Conservation (phyloP, 805 yeast species). For the Metschnikowia matae region DNA sequence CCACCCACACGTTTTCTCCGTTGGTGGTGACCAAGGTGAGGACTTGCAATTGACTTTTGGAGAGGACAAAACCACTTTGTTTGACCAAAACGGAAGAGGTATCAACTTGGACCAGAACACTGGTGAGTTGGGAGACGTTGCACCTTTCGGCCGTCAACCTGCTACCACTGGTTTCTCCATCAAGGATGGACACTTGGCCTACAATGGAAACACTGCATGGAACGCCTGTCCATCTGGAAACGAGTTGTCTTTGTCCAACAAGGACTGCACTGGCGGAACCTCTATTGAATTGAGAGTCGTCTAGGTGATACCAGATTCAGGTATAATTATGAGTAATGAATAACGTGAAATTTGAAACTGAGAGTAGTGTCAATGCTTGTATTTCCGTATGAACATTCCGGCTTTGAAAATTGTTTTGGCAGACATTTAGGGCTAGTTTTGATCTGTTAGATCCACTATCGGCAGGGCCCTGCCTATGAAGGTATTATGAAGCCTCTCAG, state of each 20-base stretch:
- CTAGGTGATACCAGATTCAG: no score
- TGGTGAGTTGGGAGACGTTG: slow-evolving; percentile 33
- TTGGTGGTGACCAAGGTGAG: slow-evolving; percentile 30
- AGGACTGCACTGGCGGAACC: slow-evolving; percentile 28
- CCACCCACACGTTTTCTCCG: slow-evolving; percentile 32
- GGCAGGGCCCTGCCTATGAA: no score
- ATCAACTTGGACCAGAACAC: slow-evolving; percentile 25
- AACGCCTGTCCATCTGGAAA: slow-evolving; percentile 35
- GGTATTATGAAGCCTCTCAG: no score
- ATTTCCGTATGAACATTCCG: no score
- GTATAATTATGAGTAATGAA: background rate
- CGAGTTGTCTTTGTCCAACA: slow-evolving; percentile 20
- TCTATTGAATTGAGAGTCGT: slow-evolving; percentile 24
- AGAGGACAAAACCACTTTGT: slow-evolving; percentile 10
- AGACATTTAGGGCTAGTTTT: no score
- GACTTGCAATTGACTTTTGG: slow-evolving; percentile 12
- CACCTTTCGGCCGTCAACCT: slow-evolving; percentile 28
- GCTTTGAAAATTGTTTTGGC: no score
- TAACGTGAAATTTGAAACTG: background rate
- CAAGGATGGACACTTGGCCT: slow-evolving; percentile 32
- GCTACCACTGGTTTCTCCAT: slow-evolving; percentile 40
- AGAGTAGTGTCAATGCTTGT: no score
- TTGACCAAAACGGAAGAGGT: slow-evolving; percentile 30
- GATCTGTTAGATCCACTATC: no score
- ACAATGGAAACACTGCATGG: slow-evolving; percentile 32